These are phyloP conservation scores for Metrosideros polymorpha DNA, from an alignment of 441 rosid species.

Conservation along the genomic window DNA sequence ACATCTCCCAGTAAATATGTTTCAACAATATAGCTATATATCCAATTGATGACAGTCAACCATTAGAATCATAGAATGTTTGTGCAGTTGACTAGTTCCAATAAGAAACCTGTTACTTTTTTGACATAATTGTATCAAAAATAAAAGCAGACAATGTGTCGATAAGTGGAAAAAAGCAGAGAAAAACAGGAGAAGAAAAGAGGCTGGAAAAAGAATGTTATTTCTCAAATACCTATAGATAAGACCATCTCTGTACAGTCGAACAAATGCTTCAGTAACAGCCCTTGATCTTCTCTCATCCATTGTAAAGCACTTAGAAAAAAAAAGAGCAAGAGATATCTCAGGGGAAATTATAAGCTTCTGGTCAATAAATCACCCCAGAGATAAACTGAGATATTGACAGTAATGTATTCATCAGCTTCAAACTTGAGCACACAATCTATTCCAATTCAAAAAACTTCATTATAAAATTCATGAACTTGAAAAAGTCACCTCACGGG, in stretches of 20 bases:
- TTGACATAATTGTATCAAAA: not conserved
- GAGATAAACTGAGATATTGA: not conserved
- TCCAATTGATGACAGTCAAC: not conserved
- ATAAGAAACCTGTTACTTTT: not conserved
- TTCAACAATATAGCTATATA: not conserved
- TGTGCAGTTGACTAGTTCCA: not conserved
- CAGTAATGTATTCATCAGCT: not conserved
- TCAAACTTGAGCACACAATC: not conserved
- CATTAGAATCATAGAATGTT: not conserved
- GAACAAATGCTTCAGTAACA: conserved; percentile 74
- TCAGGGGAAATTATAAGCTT: not conserved
- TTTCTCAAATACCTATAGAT: conserved; percentile 59
- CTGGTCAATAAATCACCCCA: not conserved
- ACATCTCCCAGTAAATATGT: not conserved
- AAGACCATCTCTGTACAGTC: conserved; percentile 64
- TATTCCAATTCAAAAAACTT: not conserved
- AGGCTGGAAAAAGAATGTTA: not conserved
- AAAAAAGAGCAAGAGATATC: not conserved
- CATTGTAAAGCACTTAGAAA: conserved; percentile 81
- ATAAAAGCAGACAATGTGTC: not conserved
- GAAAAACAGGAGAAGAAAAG: not conserved
- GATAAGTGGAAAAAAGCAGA: not conserved
- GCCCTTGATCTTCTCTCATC: conserved; percentile 84
- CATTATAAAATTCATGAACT: not conserved
- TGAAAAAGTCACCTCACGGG: conserved; percentile 62